Conservation (phyloP, 208 protist species). For the Crithidia brevicula region DNA sequence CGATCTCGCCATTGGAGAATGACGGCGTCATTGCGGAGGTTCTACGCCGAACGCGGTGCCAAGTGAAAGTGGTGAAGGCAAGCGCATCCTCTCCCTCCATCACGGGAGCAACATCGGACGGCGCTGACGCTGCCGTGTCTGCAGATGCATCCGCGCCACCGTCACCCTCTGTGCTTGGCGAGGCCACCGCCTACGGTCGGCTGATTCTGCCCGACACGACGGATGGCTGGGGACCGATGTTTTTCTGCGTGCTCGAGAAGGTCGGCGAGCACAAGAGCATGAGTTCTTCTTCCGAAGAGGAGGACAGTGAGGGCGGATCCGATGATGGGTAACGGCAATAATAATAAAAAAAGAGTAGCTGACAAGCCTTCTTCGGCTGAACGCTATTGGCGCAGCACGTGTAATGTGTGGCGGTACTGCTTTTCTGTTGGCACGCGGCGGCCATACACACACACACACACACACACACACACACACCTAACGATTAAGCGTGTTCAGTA, state of each 20-base stretch:
- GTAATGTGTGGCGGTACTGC: no score
- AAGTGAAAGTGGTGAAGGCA: conserved; percentile 45
- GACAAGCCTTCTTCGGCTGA: no score
- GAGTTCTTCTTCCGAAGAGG: conserved; percentile 26
- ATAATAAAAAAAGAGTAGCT: no score
- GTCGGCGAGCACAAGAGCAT: conserved; percentile 38
- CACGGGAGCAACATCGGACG: no score
- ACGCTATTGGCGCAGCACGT: no score
- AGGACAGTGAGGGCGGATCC: conserved; percentile 10
- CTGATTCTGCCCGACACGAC: conserved; percentile 73
- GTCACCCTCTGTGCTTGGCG: conserved; percentile 39
- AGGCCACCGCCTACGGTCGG: conserved; percentile 67
- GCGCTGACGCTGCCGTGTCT: background rate
- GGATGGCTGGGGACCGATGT: conserved; percentile 76
- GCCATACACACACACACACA: no score
- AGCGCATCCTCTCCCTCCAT: background rate
- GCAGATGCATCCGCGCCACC: conserved; percentile 3
- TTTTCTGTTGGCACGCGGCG: no score
- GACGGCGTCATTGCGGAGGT: conserved; percentile 80
- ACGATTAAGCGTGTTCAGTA: no score
- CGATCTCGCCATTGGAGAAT: conserved; percentile 89
- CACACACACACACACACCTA: no score
- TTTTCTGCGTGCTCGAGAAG: conserved; percentile 75
- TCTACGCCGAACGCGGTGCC: conserved; percentile 63
- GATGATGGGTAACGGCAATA: no score